Evolutionary conservation across 768 basidiomycete species (phyloP).

Genomic region (Kwoniella sp.): DNA sequence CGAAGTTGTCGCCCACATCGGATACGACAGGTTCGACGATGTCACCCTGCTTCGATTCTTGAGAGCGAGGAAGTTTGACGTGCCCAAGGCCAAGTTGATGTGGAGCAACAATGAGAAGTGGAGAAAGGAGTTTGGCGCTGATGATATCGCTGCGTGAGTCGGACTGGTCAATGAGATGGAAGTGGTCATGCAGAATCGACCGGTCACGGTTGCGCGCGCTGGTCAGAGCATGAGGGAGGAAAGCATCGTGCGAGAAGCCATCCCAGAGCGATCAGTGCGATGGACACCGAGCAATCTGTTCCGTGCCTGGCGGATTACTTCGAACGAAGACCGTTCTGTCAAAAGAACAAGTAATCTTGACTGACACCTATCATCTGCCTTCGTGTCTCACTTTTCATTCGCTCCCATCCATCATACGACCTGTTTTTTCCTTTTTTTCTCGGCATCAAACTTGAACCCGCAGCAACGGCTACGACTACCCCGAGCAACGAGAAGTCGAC

Average conservation of each 20-base stretch:
- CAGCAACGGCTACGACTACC: slow-evolving; percentile 70
- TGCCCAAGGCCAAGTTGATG: slow-evolving; percentile 81
- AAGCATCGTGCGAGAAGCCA: slow-evolving; percentile 3
- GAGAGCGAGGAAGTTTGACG: slow-evolving; percentile 89
- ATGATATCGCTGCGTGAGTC: slow-evolving; percentile 58
- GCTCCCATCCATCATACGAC: background rate
- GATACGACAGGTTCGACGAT: slow-evolving; percentile 57
- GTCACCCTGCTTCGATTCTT: slow-evolving; percentile 67
- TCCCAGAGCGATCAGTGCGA: background rate
- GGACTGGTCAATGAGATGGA: too few species aligned
- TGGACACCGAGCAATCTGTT: background rate
- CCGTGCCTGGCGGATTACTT: slow-evolving; percentile 42
- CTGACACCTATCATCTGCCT: background rate
- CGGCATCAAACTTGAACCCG: background rate
- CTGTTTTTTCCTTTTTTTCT: background rate
- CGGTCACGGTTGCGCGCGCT: background rate
- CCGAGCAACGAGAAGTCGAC: slow-evolving; percentile 78
- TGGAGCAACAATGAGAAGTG: slow-evolving; percentile 78
- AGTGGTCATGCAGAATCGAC: too few species aligned
- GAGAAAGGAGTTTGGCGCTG: slow-evolving; percentile 73
- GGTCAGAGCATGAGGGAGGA: background rate
- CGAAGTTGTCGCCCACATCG: slow-evolving; percentile 32
- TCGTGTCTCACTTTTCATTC: background rate
- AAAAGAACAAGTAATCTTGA: background rate
- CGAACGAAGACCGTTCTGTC: background rate